Conservation (phyloP, 2,329 filamentous ascomycete species). For the Grosmannia serpens region DNA sequence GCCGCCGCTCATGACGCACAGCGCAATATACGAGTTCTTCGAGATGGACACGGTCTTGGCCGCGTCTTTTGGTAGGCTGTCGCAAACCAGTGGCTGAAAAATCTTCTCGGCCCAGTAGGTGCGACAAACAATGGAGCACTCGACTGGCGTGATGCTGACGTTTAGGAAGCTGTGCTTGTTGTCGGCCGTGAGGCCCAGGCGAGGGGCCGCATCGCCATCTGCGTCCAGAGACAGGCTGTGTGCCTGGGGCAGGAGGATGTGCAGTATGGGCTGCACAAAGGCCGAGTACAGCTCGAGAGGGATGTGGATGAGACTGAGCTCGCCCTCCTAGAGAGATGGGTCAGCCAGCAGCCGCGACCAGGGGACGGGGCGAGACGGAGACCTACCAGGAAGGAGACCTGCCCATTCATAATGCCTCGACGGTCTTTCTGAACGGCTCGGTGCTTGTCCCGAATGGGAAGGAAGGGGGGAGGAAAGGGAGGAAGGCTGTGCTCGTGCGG, state of each 20-base stretch:
- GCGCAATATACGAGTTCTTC: constrained; percentile 72
- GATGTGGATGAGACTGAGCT: constrained; percentile 81
- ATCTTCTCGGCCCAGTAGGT: constrained; percentile 60
- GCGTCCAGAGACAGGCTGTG: constrained; percentile 21
- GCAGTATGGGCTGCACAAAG: constrained; percentile 80
- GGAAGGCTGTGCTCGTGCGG: background rate
- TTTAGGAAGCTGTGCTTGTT: constrained; percentile 75
- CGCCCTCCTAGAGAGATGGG: constrained; percentile 55
- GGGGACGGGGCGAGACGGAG: background rate
- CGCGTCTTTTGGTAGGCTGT: constrained; percentile 40
- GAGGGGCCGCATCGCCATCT: constrained; percentile 18
- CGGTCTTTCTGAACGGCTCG: background rate
- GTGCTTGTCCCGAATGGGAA: background rate
- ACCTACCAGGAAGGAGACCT: constrained; percentile 47
- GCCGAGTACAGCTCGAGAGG: constrained; percentile 65
- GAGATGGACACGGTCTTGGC: constrained; percentile 58
- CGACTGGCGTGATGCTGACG: constrained; percentile 81
- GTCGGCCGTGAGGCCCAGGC: constrained; percentile 37
- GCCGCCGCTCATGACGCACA: constrained; percentile 81
- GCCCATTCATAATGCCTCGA: constrained; percentile 37
- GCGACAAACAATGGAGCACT: constrained; percentile 87
- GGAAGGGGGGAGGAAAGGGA: background rate
- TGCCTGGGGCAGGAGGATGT: constrained; percentile 61
- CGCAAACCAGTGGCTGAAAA: constrained; percentile 59
- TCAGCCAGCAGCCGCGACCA: background rate